These are phyloP conservation scores for Chrysoporthe austroafricana DNA, from an alignment of 2,329 filamentous ascomycete genomes.

Conservation along the genomic window DNA sequence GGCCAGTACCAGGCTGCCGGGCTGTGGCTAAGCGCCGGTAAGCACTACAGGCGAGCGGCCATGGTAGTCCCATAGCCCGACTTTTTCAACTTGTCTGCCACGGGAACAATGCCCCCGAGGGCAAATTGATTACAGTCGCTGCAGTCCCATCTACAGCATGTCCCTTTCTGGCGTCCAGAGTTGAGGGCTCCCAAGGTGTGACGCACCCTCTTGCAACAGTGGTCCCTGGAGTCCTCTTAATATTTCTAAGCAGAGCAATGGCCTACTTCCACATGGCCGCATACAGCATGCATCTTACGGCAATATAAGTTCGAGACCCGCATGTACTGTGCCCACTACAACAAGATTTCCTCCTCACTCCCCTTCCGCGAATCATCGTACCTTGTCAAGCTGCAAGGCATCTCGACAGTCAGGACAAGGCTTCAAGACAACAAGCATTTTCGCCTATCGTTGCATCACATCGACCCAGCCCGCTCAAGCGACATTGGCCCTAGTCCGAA, in stretches of 20 bases:
- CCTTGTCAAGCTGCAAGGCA: slow-evolving; percentile 22
- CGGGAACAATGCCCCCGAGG: slow-evolving; percentile 3
- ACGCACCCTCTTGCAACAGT: slow-evolving; percentile 11
- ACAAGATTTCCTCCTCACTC: slow-evolving; percentile 8
- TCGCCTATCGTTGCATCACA: slow-evolving; percentile 14
- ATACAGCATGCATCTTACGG: slow-evolving; percentile 8
- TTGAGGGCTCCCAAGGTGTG: slow-evolving; percentile 22
- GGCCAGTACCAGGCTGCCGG: background rate
- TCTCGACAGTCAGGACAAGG: slow-evolving; percentile 9
- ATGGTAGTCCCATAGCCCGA: background rate
- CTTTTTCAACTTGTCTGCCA: slow-evolving; percentile 19
- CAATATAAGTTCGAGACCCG: slow-evolving; percentile 21
- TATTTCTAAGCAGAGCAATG: slow-evolving; percentile 23
- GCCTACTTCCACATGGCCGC: slow-evolving; percentile 2
- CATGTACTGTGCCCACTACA: slow-evolving; percentile 21
- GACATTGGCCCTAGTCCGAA: background rate
- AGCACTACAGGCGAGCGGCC: background rate
- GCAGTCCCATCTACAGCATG: background rate
- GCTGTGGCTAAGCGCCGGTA: slow-evolving; percentile 11
- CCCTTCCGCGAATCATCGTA: slow-evolving; percentile 14
- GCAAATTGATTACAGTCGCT: background rate
- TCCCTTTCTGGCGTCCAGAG: background rate
- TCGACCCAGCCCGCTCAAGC: slow-evolving; percentile 2
- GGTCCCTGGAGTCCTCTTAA: background rate
- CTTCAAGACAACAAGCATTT: slow-evolving; percentile 2